Percentiles rank a stretch among this genome's conserved stretches.
These are phyloP conservation scores for Bipolaris bicolor DNA, from an alignment of 2,329 filamentous ascomycete genomes.

Conservation along the genomic window DNA sequence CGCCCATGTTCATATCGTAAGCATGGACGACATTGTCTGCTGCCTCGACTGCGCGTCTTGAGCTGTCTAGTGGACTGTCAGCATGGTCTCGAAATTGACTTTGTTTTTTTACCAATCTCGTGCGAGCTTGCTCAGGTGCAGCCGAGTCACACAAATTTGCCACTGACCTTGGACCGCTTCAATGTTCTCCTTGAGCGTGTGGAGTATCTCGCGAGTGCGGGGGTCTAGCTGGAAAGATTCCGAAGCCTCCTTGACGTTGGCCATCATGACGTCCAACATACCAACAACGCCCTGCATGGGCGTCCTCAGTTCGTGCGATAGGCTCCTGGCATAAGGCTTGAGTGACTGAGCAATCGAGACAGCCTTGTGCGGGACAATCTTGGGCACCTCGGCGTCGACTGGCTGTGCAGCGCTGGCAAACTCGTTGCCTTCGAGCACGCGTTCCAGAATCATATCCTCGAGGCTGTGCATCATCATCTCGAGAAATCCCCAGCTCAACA, in stretches of 20 bases:
- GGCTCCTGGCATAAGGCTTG: conserved; percentile 72
- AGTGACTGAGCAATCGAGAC: conserved; percentile 67
- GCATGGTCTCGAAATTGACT: not conserved
- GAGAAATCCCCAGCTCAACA: conserved; percentile 68
- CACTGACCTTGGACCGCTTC: conserved; percentile 69
- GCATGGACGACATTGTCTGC: conserved; percentile 78
- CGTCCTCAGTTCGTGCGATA: conserved; percentile 74
- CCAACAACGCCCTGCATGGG: conserved; percentile 79
- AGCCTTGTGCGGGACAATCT: conserved; percentile 61
- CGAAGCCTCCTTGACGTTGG: conserved; percentile 70
- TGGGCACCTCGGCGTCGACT: conserved; percentile 38
- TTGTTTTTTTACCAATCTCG: too few species aligned
- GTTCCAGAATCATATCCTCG: conserved; percentile 68
- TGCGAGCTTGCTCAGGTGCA: not conserved
- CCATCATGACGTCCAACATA: conserved; percentile 78
- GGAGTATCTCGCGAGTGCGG: conserved; percentile 62
- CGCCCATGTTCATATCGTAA: conserved; percentile 76
- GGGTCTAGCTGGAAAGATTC: conserved; percentile 61
- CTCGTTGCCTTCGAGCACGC: conserved; percentile 61
- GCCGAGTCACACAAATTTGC: not conserved
- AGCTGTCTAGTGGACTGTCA: conserved; percentile 62
- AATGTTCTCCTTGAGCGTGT: conserved; percentile 70
- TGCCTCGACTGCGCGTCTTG: conserved; percentile 72
- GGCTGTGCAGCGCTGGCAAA: conserved; percentile 43
- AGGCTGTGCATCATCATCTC: conserved; percentile 72